Base-by-base conservation (phyloP, 192 early-diverging fungal genomes). In the Coemansia reversa region DNA sequence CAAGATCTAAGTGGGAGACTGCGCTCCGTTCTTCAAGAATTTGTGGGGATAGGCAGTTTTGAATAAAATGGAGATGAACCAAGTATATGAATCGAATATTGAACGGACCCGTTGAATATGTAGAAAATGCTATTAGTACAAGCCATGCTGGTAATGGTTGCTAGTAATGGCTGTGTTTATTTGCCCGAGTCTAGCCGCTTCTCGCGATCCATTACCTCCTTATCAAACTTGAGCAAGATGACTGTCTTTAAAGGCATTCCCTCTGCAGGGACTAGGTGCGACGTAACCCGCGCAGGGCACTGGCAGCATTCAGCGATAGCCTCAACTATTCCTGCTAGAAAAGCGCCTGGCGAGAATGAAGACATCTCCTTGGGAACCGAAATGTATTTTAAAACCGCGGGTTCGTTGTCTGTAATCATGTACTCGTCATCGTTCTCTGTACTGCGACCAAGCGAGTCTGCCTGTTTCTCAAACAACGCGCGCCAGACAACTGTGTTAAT, bases 391-490 rank as follows among this genome's bases (percentile, higher is more conserved):
- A 88, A 88, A 47, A 97, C 81, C 4, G 88, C 61, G 2, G 96
- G 96, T 50, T 99, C 96, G 65, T 98, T 98, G 72, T 99, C 97
- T n/a, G 90, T 93, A 28, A 99, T 94, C 97, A 99, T 99, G 70
- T 98, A 98, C 86, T 99, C 96, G 65, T 98, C 96, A 28, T 99
- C 95, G 68, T 89, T 92, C 48, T 98, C 96, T 3, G 94, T 97
- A 58, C 91, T 91, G 62, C 94, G 96, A 65, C 98, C 96, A 57
- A 99, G 76, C 45, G 96, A 92, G 80, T 99, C 95, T 5, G 96
- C 96, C 62, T 87, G 86, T 74, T 96, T 97, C 48, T 95, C 96
- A 84, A 99, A 99, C 72, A 99, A 76, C 1, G 85, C 73, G 62
- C 95, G 94, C 97, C 97, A 99, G 18, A 99, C 84, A 2, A 88